Base-by-base conservation (phyloP, 2,329 filamentous ascomycete species). In the Colletotrichum eleusines region DNA sequence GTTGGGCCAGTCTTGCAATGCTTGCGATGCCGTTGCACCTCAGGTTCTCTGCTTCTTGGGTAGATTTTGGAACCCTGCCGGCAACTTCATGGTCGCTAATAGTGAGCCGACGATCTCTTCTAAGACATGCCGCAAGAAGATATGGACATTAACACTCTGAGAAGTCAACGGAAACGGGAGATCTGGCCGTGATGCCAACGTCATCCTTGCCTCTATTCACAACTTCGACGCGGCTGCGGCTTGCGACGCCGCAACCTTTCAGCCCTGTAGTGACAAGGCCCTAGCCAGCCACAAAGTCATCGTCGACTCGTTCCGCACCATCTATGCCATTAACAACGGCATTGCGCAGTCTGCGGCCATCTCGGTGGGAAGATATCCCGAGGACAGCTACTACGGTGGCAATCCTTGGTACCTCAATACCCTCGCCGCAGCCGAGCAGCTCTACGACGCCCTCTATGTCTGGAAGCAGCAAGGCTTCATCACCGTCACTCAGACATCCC, bases 351-450 rank as follows among this genome's bases (percentile, higher is more conserved):
- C 91, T 26, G 80, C 81, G 20, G 91, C 91, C 9, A 84, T 89
- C 12, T 86, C 89, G 8, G 83, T 92, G 7, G 91, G 92, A 54
- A 84, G 92, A 71, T 94, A 94, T 77, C 81, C 89, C 0, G 91
- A 93, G 78, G 93, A 97, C 75, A 80, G 84, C 5, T 96, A 95
- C 80, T 92, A 91, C 79, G 89, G 89, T 71, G 93, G 92, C 1
- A 94, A 96, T 78, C 93, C 93, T 1, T 96, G 93, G 93, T 93
- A 94, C 75, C 85, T 95, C 16, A 87, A 87, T 75, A 95, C 92
- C 1, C 84, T 94, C 38, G 92, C 92, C 1, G 92, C 92, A 0
- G 94, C 93, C 3, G 93, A 96, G 80, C 91, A 93, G 77, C 86
- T 97, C 3, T 95, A 94, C 78, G 90, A 92, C 75, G 91, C 93